These are phyloP conservation scores for Coemansia sp. DNA, from an alignment of 371 early-diverging fungal genomes.

Conservation along the genomic window DNA sequence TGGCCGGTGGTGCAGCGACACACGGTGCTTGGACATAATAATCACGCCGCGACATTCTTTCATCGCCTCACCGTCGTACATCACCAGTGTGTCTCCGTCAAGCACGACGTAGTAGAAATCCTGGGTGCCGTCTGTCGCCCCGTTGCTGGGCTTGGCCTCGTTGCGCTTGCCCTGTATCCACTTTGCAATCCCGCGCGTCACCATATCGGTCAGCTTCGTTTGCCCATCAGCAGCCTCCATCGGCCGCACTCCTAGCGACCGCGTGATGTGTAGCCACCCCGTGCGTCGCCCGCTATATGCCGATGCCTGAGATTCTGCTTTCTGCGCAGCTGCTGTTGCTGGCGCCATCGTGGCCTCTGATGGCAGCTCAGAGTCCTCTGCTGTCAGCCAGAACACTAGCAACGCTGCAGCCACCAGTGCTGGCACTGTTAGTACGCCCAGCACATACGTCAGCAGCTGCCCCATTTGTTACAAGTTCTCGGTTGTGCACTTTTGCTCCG, in stretches of 20 bases:
- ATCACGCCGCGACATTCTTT: slow-evolving; percentile 77
- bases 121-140: slow-evolving; percentile 13
- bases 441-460: slow-evolving; percentile 31
- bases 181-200: slow-evolving; percentile 40
- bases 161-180: slow-evolving; percentile 34
- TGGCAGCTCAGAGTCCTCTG: slow-evolving; percentile 16
- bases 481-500: not conserved
- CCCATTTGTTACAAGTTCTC: slow-evolving; percentile 8
- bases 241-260: slow-evolving; percentile 26
- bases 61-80: slow-evolving; percentile 82
- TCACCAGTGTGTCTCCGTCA: slow-evolving; percentile 72
- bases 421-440: slow-evolving; percentile 42
- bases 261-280: slow-evolving; percentile 51
- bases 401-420: slow-evolving; percentile 19
- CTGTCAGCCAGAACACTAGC: slow-evolving; percentile 23
- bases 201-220: slow-evolving; percentile 33
- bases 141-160: not conserved
- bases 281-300: slow-evolving; percentile 35
- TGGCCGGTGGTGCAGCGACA: slow-evolving; percentile 57
- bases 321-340: not conserved
- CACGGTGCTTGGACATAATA: slow-evolving; percentile 62
- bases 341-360: not conserved
- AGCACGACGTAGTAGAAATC: slow-evolving; percentile 74
- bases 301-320: slow-evolving; percentile 6
- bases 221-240: slow-evolving; percentile 15